Percentiles rank a stretch among this genome's conserved stretches.
These are phyloP conservation scores for Cutaneotrichosporon sp. DNA, from an alignment of 1,284 basidiomycete species.

Conservation along the genomic window DNA sequence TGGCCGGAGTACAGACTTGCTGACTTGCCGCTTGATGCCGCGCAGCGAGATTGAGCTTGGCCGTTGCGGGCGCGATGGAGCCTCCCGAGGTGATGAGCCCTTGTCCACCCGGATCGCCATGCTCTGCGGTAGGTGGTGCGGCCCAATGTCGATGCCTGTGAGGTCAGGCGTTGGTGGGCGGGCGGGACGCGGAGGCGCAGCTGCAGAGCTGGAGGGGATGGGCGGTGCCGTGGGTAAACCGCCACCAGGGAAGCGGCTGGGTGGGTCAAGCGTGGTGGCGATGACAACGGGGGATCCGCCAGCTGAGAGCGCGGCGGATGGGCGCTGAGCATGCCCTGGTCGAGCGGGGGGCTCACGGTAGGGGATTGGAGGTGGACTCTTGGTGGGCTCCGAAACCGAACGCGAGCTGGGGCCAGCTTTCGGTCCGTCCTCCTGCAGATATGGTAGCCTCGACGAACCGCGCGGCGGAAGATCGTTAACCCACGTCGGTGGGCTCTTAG, in stretches of 20 bases:
- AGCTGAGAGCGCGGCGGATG: not conserved
- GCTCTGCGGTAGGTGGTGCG: constrained; percentile 15
- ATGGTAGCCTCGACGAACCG: constrained; percentile 17
- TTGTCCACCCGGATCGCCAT: constrained; percentile 18
- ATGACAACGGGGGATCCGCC: not conserved
- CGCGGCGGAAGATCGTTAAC: constrained; percentile 17
- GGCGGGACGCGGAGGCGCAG: constrained; percentile 16
- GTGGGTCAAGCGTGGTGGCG: not conserved
- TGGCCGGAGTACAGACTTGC: constrained; percentile 6
- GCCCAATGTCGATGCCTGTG: constrained; percentile 9
- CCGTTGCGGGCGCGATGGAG: not conserved
- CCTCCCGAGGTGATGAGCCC: not conserved
- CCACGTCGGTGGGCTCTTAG: not conserved
- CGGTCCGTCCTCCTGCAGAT: constrained; percentile 13
- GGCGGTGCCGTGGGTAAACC: not conserved
- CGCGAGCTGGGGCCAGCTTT: not conserved
- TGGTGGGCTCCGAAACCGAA: constrained; percentile 3
- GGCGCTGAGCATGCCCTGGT: not conserved
- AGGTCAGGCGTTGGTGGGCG: constrained; percentile 27
- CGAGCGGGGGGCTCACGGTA: not conserved
- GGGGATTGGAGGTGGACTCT: constrained; percentile 3
- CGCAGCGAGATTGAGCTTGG: constrained; percentile 16
- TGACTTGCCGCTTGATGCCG: constrained; percentile 13
- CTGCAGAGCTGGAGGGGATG: not conserved
- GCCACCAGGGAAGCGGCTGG: constrained; percentile 2